Conservation (phyloP, 331 rosid species). For the Stylosanthes scabra region DNA sequence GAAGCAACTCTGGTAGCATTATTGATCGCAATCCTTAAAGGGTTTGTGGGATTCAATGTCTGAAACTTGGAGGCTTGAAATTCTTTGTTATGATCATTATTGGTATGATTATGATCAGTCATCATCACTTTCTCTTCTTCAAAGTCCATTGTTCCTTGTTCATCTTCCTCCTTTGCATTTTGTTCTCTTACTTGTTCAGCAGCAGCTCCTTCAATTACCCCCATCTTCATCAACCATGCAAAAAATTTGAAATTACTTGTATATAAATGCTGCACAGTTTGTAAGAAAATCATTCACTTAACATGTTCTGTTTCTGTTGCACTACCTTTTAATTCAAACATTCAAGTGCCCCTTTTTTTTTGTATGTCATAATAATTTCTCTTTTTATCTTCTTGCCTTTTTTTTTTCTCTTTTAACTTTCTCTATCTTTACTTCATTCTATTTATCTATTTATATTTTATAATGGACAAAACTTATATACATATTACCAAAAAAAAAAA, state of each 20-base stretch:
- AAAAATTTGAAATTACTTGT: neutral
- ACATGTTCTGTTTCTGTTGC: too few species aligned
- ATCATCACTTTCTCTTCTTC: conserved; percentile 40
- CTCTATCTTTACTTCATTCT: too few species aligned
- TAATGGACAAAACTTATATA: too few species aligned
- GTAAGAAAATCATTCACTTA: too few species aligned
- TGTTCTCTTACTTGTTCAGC: conserved; percentile 43
- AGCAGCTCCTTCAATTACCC: conserved; percentile 48
- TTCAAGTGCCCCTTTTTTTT: too few species aligned
- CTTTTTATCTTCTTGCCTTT: too few species aligned
- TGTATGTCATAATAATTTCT: too few species aligned
- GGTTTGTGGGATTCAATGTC: conserved; percentile 83
- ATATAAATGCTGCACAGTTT: neutral
- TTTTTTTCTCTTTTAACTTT: too few species aligned
- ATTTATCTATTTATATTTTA: too few species aligned
- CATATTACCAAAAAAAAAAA: too few species aligned
- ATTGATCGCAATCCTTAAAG: conserved; percentile 81
- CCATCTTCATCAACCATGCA: conserved; percentile 36
- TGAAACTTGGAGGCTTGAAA: conserved; percentile 60
- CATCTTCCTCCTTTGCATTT: conserved; percentile 39
- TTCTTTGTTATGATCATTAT: conserved; percentile 38
- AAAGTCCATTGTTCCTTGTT: conserved; percentile 39
- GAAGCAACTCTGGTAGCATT: conserved; percentile 62
- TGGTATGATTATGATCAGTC: neutral
- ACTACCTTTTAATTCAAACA: too few species aligned